Percentiles rank a stretch among this genome's conserved stretches.
Evolutionary conservation across 2,329 filamentous ascomycete species (phyloP).

Genomic region (Lasiodiplodia theobromae): DNA sequence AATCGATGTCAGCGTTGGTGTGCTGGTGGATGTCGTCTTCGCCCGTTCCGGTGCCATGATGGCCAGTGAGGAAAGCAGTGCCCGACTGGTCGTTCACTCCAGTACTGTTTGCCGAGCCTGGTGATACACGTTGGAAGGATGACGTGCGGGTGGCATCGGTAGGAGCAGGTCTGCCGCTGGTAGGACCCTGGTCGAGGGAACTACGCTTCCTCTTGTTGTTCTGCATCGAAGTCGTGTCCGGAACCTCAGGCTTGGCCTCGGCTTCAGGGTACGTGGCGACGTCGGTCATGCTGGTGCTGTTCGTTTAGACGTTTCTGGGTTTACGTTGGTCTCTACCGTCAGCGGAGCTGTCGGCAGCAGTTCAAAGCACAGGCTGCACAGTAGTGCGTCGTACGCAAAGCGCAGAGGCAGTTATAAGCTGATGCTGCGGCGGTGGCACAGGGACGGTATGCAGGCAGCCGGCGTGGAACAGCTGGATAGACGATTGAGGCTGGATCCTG

Average conservation of each 20-base stretch:
- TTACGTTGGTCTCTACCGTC: conserved; percentile 20
- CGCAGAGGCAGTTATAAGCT: conserved; percentile 35
- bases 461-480: conserved; percentile 33
- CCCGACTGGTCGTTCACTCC: conserved; percentile 47
- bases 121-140: conserved; percentile 30
- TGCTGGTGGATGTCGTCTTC: conserved; percentile 52
- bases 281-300: conserved; percentile 44
- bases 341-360: conserved; percentile 10
- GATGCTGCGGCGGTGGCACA: conserved; percentile 34
- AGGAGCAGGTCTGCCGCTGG: conserved; percentile 45
- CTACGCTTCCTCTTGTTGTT: conserved; percentile 57
- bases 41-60: conserved; percentile 47
- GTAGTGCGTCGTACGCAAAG: conserved; percentile 31
- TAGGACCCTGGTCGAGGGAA: conserved; percentile 51
- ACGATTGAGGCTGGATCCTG: conserved; percentile 32
- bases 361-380: not conserved
- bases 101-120: conserved; percentile 37
- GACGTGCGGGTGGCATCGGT: conserved; percentile 30
- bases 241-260: conserved; percentile 41
- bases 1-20: conserved; percentile 40
- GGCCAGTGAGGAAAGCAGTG: conserved; percentile 48
- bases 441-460: conserved; percentile 35
- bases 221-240: conserved; percentile 36
- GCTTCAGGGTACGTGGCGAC: conserved; percentile 48
- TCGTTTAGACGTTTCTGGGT: not conserved